A percentile compares a stretch with the other conserved stretches of the same genome.
phyloP scores from a whole-genome alignment of 805 yeast species.

The Monosporozyma aquatica region DNA sequence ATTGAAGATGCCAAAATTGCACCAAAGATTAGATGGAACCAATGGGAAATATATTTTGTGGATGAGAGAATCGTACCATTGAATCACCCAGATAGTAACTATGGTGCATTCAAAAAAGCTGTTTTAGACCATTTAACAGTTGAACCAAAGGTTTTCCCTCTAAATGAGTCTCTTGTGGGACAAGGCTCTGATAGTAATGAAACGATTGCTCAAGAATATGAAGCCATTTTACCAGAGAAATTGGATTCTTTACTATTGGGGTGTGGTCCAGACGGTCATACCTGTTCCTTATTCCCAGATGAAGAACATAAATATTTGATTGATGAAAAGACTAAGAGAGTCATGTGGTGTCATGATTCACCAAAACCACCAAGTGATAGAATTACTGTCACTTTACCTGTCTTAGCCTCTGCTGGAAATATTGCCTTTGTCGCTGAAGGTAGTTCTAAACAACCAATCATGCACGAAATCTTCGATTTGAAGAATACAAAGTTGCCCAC shows the following conservation, averaged over 20 bases:
- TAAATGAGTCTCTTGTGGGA: conserved; percentile 52
- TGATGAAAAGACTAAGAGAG: conserved; percentile 39
- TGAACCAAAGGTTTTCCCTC: conserved; percentile 44
- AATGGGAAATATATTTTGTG: conserved; percentile 77
- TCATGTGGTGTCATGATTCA: conserved; percentile 66
- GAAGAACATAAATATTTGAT: conserved; percentile 45
- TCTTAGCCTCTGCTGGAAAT: conserved; percentile 37
- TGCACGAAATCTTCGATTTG: conserved; percentile 59
- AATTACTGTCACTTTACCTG: conserved; percentile 80
- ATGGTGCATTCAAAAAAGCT: conserved; percentile 61
- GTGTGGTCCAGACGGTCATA: conserved; percentile 95
- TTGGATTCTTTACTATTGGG: conserved; percentile 71
- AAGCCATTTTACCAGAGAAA: conserved; percentile 40
- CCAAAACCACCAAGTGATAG: conserved; percentile 94
- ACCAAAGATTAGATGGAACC: conserved; percentile 48
- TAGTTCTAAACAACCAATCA: conserved; percentile 64
- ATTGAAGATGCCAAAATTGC: conserved; percentile 44
- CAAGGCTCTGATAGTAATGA: conserved; percentile 45
- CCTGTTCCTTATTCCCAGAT: conserved; percentile 87
- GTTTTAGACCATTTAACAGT: conserved; percentile 47
- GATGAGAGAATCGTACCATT: conserved; percentile 88
- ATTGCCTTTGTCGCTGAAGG: conserved; percentile 89
- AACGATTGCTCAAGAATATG: conserved; percentile 57
- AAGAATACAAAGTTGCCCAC: conserved; percentile 51
- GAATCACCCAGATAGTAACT: conserved; percentile 77